These are phyloP conservation scores for Diaporthe ampelina DNA, from an alignment of 2,329 filamentous ascomycete species.

Conservation along the genomic window DNA sequence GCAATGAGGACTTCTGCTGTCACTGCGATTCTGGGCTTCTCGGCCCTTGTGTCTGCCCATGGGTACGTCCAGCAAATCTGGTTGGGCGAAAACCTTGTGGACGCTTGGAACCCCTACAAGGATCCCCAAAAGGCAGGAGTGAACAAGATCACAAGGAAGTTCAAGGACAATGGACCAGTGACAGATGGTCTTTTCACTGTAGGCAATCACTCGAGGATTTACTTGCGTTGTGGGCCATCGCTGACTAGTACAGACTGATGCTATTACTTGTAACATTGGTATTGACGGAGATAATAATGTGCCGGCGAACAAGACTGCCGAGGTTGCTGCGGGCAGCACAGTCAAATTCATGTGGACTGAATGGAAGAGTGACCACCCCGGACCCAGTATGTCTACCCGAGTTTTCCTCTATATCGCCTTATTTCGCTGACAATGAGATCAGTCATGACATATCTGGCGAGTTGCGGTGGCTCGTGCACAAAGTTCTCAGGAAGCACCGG, in stretches of 20 bases:
- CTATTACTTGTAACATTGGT: conserved; percentile 17
- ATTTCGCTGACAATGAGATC: background rate
- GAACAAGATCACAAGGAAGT: conserved; percentile 12
- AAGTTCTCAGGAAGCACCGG: conserved; percentile 8
- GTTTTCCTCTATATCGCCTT: too few relatives aligned
- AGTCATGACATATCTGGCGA: conserved; percentile 22
- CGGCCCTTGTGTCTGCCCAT: background rate
- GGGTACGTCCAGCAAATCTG: conserved; percentile 14
- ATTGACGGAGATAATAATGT: conserved; percentile 9
- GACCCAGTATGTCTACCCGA: background rate
- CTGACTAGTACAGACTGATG: conserved; percentile 2
- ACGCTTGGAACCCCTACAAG: conserved; percentile 20
- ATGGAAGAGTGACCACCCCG: conserved; percentile 22
- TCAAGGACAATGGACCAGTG: conserved; percentile 15
- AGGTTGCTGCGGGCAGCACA: conserved; percentile 12
- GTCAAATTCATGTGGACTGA: conserved; percentile 26
- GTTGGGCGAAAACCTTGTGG: conserved; percentile 4
- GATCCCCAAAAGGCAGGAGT: conserved; percentile 13
- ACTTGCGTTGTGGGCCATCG: background rate
- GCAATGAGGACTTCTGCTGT: background rate
- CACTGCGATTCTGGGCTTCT: background rate
- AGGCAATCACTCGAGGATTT: background rate
- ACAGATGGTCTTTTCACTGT: conserved; percentile 23
- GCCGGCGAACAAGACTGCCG: background rate
- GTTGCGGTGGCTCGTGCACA: conserved; percentile 14